These are phyloP conservation scores for Albugo laibachii DNA, from an alignment of 352 stramenopile genomes.

Conservation along the genomic window DNA sequence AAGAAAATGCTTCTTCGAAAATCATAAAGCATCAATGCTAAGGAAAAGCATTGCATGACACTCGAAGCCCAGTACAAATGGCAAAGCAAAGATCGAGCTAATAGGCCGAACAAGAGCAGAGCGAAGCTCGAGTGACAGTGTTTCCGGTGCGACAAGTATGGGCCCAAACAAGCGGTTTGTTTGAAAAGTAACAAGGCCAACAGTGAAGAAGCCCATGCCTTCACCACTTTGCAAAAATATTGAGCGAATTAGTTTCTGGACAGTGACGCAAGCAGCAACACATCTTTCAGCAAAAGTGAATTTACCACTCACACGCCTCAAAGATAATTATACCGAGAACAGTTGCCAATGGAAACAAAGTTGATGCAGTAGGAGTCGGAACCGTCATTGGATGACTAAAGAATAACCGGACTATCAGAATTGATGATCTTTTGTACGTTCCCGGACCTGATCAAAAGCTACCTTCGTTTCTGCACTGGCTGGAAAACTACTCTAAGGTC, in stretches of 20 bases:
- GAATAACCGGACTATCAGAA: conserved; percentile 3
- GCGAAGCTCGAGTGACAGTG: background rate
- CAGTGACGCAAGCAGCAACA: conserved; percentile 10
- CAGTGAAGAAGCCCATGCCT: background rate
- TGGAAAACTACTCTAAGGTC: background rate
- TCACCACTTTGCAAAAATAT: background rate
- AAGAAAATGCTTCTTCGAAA: conserved; percentile 10
- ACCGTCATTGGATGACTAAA: background rate
- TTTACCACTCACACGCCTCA: background rate
- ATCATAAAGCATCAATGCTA: background rate
- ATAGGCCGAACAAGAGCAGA: too few species aligned
- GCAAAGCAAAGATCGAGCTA: too few species aligned
- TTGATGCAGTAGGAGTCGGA: conserved; percentile 6
- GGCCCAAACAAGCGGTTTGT: background rate
- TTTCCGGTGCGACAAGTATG: background rate
- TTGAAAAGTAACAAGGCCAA: background rate
- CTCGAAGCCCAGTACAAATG: background rate
- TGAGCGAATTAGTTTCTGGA: conserved; percentile 3
- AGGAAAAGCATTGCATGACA: background rate
- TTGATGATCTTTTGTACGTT: conserved; percentile 10
- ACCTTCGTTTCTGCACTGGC: conserved; percentile 1
- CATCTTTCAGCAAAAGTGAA: conserved; percentile 5
- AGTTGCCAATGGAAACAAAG: conserved; percentile 4
- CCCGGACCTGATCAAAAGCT: conserved; percentile 7
- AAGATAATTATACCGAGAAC: conserved; percentile 1